Percentiles rank a stretch among this genome's conserved stretches.
phyloP scores from a whole-genome alignment of 2,329 filamentous ascomycete genomes.

The Venturia aucupariae region DNA sequence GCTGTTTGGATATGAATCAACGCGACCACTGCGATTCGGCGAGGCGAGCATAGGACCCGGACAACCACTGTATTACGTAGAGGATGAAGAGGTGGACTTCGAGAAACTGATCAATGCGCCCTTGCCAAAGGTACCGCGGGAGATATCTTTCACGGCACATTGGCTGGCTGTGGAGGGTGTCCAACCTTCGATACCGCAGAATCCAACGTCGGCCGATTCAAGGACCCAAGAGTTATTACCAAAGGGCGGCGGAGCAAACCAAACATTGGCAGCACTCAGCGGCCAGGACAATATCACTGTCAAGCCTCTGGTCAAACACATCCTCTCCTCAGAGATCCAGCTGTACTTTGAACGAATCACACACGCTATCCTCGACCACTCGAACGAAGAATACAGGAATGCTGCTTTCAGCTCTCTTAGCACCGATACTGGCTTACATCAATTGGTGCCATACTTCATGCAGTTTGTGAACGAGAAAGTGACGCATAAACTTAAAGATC shows the following conservation, averaged over 20 bases:
- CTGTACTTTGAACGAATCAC: constrained; percentile 97
- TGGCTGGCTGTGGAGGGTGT: constrained; percentile 98
- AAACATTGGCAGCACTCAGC: constrained; percentile 70
- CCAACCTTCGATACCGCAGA: constrained; percentile 92
- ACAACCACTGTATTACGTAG: constrained; percentile 92
- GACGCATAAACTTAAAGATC: constrained; percentile 83
- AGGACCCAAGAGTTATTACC: constrained; percentile 76
- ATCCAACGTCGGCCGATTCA: constrained; percentile 79
- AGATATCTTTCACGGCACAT: constrained; percentile 93
- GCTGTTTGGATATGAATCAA: constrained; percentile 92
- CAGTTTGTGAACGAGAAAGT: constrained; percentile 95
- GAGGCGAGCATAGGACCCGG: constrained; percentile 90
- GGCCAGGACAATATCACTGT: constrained; percentile 76
- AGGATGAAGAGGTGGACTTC: constrained; percentile 97
- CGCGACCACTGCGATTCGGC: constrained; percentile 77
- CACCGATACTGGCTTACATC: constrained; percentile 86
- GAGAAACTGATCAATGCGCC: constrained; percentile 98
- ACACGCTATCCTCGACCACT: constrained; percentile 77
- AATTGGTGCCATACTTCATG: constrained; percentile 92
- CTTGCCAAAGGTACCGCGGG: constrained; percentile 85
- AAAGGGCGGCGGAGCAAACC: constrained; percentile 82
- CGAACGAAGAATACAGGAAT: constrained; percentile 74
- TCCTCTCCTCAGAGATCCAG: constrained; percentile 90
- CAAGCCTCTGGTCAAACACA: constrained; percentile 89
- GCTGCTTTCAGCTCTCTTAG: constrained; percentile 78